Base-by-base conservation (phyloP, 345 rosid genomes). In the Nephelium lappaceum region DNA sequence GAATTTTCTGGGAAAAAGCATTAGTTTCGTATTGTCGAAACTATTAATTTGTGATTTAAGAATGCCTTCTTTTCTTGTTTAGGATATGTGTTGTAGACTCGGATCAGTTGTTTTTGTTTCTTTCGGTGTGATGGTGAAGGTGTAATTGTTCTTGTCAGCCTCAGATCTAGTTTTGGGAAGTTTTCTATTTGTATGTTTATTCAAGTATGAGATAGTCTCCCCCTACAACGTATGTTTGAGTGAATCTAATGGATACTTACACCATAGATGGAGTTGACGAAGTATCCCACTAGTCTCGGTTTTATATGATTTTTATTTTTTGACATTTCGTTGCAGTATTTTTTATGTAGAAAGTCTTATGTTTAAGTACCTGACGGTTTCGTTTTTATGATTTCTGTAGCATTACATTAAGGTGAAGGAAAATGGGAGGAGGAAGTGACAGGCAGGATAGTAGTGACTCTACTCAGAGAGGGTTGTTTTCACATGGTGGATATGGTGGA, bases 401-500 rank as follows among this genome's bases (percentile, higher is more conserved):
- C 15, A 47, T 73, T 64, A 76, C 69, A 67, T 71, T 36, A 57
- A 80, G 68, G 25, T 25, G 57, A 82, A 80, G 73, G 57, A 78
- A 77, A 80, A 87, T 83, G 84, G 83, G 85, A 67, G 89, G 88
- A 73, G 94, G 89, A 76, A 81, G 81, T 39, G 91, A 89, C 73
- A 65, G 84, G 67, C 71, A 68, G 66, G 80, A 81, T 57, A 82
- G 87, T 39, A 82, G 87, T 39, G 92, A 80, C 5, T 42, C 86
- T 6, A 72, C 69, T 15, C 92, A 91, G 84, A 93, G 74, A 86
- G 98, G 97, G 57, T 70, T 93, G 72, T 83, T 93, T 74, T 93
- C 95, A 25, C 21, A 81, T 49, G 93, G 84, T 77, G 97, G 95
- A 63, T 91, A 61, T 67, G 86, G 84, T 0, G 95, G 91, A 57